Evolutionary conservation across 2,329 filamentous ascomycete genomes (phyloP).

Genomic region (Pseudocercospora musae): DNA sequence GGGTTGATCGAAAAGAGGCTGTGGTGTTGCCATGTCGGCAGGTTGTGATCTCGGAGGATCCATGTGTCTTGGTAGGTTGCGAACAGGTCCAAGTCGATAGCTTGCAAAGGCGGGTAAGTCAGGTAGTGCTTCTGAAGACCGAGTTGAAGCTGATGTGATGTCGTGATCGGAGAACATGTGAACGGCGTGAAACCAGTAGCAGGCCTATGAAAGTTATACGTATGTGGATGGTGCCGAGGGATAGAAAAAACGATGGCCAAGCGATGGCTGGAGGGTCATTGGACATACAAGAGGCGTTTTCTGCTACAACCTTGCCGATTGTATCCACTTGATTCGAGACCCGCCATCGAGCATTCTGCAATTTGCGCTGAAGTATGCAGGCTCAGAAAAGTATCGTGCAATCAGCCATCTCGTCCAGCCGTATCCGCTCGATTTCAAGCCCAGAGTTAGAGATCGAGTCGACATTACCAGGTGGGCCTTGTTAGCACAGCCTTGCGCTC

Average conservation of each 20-base stretch:
- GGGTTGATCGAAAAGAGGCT: background rate
- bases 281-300: slow-evolving; percentile 3
- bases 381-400: slow-evolving; percentile 15
- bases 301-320: slow-evolving; percentile 10
- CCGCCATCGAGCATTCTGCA: slow-evolving; percentile 13
- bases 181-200: background rate
- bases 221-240: background rate
- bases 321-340: slow-evolving; percentile 9
- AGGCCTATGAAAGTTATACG: slow-evolving; percentile 1
- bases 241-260: slow-evolving; percentile 3
- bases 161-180: slow-evolving; percentile 1
- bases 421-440: slow-evolving; percentile 18
- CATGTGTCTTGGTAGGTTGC: background rate
- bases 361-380: slow-evolving; percentile 16
- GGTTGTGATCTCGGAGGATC: slow-evolving; percentile 3
- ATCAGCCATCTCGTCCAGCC: slow-evolving; percentile 20
- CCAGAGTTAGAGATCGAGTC: slow-evolving; percentile 20
- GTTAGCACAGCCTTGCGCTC: slow-evolving; percentile 10
- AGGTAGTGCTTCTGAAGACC: slow-evolving; percentile 10
- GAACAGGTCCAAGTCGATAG: background rate
- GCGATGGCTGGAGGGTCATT: background rate
- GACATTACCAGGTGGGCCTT: slow-evolving; percentile 14
- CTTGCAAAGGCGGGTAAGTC: background rate
- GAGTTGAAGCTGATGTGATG: slow-evolving; percentile 10
- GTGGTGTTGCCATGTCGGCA: background rate